Percentiles rank a stretch among this genome's conserved stretches.
phyloP scores from a whole-genome alignment of 192 early-diverging fungal species.

The Backusella parvicylindrica region DNA sequence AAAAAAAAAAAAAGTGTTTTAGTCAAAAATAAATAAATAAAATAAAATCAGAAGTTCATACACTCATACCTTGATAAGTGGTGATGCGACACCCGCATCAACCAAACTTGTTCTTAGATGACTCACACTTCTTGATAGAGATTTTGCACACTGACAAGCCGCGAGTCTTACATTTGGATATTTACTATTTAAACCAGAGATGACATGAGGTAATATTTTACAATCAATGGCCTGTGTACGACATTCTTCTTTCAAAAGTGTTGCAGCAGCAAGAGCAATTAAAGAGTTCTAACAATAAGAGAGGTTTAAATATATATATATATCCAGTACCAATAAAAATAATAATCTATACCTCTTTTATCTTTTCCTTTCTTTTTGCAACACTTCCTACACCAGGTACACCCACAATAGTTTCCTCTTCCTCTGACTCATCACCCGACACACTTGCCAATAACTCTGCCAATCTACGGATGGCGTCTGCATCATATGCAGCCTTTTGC shows the following conservation, averaged over 20 bases:
- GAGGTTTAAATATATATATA: not conserved
- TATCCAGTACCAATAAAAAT: not conserved
- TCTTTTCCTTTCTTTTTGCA: slow-evolving; percentile 49
- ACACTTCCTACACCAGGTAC: slow-evolving; percentile 28
- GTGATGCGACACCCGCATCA: slow-evolving; percentile 68
- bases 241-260: slow-evolving; percentile 67
- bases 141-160: slow-evolving; percentile 76
- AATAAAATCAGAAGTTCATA: not conserved
- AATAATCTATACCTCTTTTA: slow-evolving; percentile 56
- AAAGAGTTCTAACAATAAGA: slow-evolving; percentile 52
- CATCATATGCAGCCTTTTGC: slow-evolving; percentile 75
- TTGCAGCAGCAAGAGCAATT: slow-evolving; percentile 66
- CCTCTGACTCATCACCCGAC: slow-evolving; percentile 19
- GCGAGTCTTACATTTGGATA: slow-evolving; percentile 59
- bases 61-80: slow-evolving; percentile 58
- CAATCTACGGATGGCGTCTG: slow-evolving; percentile 64
- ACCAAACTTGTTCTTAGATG: slow-evolving; percentile 74
- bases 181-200: slow-evolving; percentile 57
- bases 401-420: slow-evolving; percentile 30
- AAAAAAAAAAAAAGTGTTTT: not conserved
- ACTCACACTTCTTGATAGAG: slow-evolving; percentile 72
- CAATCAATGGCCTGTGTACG: slow-evolving; percentile 73
- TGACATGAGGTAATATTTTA: slow-evolving; percentile 72
- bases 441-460: slow-evolving; percentile 53
- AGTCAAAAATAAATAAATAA: not conserved